These are phyloP conservation scores for Amniculicola lignicola DNA, from an alignment of 495 filamentous ascomycete genomes.

Conservation along the genomic window DNA sequence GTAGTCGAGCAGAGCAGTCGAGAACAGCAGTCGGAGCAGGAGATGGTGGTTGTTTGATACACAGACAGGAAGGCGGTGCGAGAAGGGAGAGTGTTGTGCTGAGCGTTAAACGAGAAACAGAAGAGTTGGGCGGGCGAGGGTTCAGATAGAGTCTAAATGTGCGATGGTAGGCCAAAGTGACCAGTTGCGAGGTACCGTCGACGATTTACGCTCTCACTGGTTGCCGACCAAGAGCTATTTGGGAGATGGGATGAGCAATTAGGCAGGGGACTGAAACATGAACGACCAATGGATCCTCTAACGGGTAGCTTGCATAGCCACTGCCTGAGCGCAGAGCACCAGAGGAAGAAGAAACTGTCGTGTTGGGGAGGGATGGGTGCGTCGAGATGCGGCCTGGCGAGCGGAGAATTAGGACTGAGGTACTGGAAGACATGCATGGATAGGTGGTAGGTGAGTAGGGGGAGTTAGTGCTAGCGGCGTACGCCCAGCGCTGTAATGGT, in stretches of 20 bases:
- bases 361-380: slow-evolving; percentile 13
- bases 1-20: slow-evolving; percentile 11
- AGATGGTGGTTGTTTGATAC: slow-evolving; percentile 23
- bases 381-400: slow-evolving; percentile 12
- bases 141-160: slow-evolving; percentile 26
- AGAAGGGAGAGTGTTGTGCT: slow-evolving; percentile 15
- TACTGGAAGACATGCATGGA: slow-evolving; percentile 14
- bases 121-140: slow-evolving; percentile 13
- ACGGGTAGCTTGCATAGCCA: slow-evolving; percentile 30
- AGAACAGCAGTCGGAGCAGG: too few species aligned
- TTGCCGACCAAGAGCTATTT: slow-evolving; percentile 30
- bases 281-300: slow-evolving; percentile 24
- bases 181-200: slow-evolving; percentile 25
- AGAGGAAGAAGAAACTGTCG: slow-evolving; percentile 23
- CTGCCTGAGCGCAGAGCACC: slow-evolving; percentile 13
- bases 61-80: slow-evolving; percentile 18
- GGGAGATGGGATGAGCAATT: slow-evolving; percentile 27
- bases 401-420: slow-evolving; percentile 26
- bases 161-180: slow-evolving; percentile 20
- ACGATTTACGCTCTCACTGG: slow-evolving; percentile 24
- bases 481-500: slow-evolving; percentile 12
- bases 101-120: slow-evolving; percentile 15
- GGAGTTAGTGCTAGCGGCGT: slow-evolving; percentile 18
- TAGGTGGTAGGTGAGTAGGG: slow-evolving; percentile 19
- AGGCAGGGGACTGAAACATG: slow-evolving; percentile 35